Evolutionary conservation across 2,329 filamentous ascomycete species (phyloP).

Genomic region (Alternaria brassicicola): DNA sequence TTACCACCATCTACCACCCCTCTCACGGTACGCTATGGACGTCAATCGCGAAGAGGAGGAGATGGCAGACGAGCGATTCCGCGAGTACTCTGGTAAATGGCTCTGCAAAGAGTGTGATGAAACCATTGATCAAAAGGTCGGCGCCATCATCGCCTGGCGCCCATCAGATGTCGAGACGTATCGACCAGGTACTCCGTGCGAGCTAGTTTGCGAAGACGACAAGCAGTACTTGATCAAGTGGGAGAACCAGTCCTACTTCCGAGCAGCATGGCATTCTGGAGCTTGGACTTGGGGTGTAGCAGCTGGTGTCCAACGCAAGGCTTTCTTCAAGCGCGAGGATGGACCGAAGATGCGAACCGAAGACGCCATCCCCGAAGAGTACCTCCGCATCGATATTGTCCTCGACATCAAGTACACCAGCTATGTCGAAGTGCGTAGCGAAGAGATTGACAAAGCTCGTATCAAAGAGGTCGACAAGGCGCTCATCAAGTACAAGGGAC

Average conservation of each 20-base stretch:
- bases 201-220: constrained; percentile 71
- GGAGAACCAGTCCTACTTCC: constrained; percentile 78
- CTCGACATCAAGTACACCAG: constrained; percentile 76
- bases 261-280: constrained; percentile 85
- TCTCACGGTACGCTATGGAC: constrained; percentile 52
- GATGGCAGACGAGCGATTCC: constrained; percentile 66
- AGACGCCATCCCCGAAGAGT: constrained; percentile 88
- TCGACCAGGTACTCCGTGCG: constrained; percentile 57
- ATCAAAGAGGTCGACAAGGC: constrained; percentile 75
- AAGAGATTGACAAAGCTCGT: constrained; percentile 72
- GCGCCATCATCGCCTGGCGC: constrained; percentile 86
- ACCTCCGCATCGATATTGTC: constrained; percentile 84
- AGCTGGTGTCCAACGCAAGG: constrained; percentile 66
- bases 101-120: constrained; percentile 78
- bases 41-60: constrained; percentile 55
- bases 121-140: constrained; percentile 67
- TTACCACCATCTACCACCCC: constrained; percentile 75
- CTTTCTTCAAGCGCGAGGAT: constrained; percentile 75
- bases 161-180: constrained; percentile 67
- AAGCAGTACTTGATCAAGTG: constrained; percentile 95
- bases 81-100: constrained; percentile 78
- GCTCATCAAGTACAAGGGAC: constrained; percentile 88
- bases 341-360: constrained; percentile 72
- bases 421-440: constrained; percentile 62
- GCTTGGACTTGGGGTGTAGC: constrained; percentile 83